Evolutionary conservation across 1,284 basidiomycete species (phyloP).

Genomic region (Trametes hirsuta): DNA sequence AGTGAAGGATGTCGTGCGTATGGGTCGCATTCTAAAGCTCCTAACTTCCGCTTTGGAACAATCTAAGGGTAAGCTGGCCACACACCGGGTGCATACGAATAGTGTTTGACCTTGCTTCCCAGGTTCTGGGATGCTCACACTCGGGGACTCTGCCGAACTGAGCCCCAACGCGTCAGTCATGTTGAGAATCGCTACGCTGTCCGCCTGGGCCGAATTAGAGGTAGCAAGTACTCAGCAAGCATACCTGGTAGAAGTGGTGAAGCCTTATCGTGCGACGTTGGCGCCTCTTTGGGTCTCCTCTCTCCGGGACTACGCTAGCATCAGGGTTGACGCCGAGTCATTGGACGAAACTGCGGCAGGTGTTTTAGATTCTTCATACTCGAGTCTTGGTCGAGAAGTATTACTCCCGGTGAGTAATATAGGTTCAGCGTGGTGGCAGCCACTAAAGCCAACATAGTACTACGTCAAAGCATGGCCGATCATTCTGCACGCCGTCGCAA

Average conservation of each 20-base stretch:
- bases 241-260: slow-evolving; percentile 84
- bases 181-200: slow-evolving; percentile 91
- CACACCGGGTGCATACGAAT: neutral
- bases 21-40: slow-evolving; percentile 94
- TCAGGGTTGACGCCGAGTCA: slow-evolving; percentile 88
- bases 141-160: slow-evolving; percentile 87
- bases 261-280: slow-evolving; percentile 78
- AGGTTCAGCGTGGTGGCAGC: too few relatives aligned
- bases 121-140: slow-evolving; percentile 84
- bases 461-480: slow-evolving; percentile 84
- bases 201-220: slow-evolving; percentile 95
- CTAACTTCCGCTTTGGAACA: slow-evolving; percentile 90
- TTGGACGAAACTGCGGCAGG: slow-evolving; percentile 66
- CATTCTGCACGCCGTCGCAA: slow-evolving; percentile 87
- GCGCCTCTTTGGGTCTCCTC: slow-evolving; percentile 89
- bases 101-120: neutral
- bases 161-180: slow-evolving; percentile 95
- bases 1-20: slow-evolving; percentile 85
- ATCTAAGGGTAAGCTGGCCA: slow-evolving; percentile 64
- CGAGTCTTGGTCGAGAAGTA: slow-evolving; percentile 88
- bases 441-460: slow-evolving; percentile 58
- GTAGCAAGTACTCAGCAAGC: slow-evolving; percentile 75
- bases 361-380: slow-evolving; percentile 81
- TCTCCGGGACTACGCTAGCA: slow-evolving; percentile 90
- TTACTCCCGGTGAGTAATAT: slow-evolving; percentile 74